Conservation (phyloP, 805 yeast genomes). For the Pichia deserticola region DNA sequence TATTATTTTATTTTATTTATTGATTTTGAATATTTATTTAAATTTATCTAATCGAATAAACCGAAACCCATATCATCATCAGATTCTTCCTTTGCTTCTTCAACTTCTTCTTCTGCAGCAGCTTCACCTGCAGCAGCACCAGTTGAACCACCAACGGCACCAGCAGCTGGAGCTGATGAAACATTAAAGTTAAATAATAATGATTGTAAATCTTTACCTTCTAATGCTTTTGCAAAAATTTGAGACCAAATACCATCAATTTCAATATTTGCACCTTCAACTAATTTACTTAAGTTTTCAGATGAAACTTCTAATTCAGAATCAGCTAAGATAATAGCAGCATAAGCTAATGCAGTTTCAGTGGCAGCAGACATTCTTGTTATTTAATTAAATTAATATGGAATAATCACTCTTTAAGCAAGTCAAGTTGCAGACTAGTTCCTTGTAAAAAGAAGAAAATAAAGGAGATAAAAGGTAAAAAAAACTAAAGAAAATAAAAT, state of each 20-base stretch:
- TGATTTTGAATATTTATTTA: neutral
- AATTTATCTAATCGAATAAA: slow-evolving; percentile 60
- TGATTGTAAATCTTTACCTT: slow-evolving; percentile 67
- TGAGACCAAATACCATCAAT: slow-evolving; percentile 78
- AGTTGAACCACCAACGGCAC: slow-evolving; percentile 40
- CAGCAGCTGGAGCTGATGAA: slow-evolving; percentile 44
- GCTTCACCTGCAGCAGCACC: slow-evolving; percentile 37
- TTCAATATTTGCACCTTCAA: slow-evolving; percentile 70
- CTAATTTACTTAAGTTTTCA: slow-evolving; percentile 67
- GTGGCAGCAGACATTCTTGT: slow-evolving; percentile 66
- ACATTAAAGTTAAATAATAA: slow-evolving; percentile 52
- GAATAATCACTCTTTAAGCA: slow-evolving; percentile 39
- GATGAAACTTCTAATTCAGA: slow-evolving; percentile 89
- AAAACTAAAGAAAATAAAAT: too few species aligned
- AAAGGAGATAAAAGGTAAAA: too few species aligned
- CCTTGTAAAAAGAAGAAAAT: slow-evolving; percentile 6
- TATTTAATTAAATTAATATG: slow-evolving; percentile 12
- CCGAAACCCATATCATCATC: slow-evolving; percentile 90
- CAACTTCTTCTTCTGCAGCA: slow-evolving; percentile 52
- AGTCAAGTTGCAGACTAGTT: slow-evolving; percentile 34
- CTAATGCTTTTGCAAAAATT: slow-evolving; percentile 75
- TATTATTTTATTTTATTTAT: neutral
- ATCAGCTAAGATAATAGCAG: slow-evolving; percentile 96
- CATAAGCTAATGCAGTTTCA: slow-evolving; percentile 93
- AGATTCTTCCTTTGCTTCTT: slow-evolving; percentile 57